Conservation (phyloP, 2,329 filamentous ascomycete genomes). For the Fusarium floridanum region DNA sequence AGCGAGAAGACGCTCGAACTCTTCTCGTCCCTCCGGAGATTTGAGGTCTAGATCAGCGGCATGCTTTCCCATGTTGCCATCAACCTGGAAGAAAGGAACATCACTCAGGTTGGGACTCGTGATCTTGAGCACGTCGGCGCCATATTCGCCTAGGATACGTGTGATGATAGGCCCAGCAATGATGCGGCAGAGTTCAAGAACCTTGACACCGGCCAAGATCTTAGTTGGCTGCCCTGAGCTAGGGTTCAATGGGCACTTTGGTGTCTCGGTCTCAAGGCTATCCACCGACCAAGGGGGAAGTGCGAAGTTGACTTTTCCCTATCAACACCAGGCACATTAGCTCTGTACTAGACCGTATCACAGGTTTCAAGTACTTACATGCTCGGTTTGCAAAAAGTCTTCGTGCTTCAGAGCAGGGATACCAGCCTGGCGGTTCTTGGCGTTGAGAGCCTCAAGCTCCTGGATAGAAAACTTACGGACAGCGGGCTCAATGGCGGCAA, state of each 20-base stretch:
- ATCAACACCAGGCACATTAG: constrained; percentile 12
- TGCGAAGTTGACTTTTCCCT: constrained; percentile 60
- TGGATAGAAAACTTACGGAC: constrained; percentile 66
- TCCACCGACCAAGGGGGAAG: constrained; percentile 64
- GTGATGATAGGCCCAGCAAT: constrained; percentile 82
- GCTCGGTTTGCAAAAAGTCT: constrained; percentile 68
- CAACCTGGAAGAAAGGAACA: constrained; percentile 79
- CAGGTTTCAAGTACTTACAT: constrained; percentile 44
- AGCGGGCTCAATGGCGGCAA: constrained; percentile 69
- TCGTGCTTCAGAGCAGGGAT: constrained; percentile 70
- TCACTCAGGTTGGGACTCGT: constrained; percentile 77
- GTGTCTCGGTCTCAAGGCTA: constrained; percentile 63
- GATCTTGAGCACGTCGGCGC: constrained; percentile 79
- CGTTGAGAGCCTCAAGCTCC: constrained; percentile 71
- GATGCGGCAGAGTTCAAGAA: constrained; percentile 80
- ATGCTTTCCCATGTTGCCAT: constrained; percentile 80
- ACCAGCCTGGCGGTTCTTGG: constrained; percentile 68
- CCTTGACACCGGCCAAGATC: constrained; percentile 72
- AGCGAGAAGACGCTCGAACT: constrained; percentile 70
- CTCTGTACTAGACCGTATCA: too few relatives aligned
- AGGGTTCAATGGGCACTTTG: constrained; percentile 56
- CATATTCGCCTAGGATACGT: constrained; percentile 79
- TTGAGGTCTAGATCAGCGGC: constrained; percentile 74
- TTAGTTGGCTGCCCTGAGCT: constrained; percentile 34
- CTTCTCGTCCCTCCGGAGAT: constrained; percentile 61